Evolutionary conservation across 2,329 filamentous ascomycete species (phyloP), one percentile per base, ranked within the genome.

Genomic region (Colletotrichum costaricense): DNA sequence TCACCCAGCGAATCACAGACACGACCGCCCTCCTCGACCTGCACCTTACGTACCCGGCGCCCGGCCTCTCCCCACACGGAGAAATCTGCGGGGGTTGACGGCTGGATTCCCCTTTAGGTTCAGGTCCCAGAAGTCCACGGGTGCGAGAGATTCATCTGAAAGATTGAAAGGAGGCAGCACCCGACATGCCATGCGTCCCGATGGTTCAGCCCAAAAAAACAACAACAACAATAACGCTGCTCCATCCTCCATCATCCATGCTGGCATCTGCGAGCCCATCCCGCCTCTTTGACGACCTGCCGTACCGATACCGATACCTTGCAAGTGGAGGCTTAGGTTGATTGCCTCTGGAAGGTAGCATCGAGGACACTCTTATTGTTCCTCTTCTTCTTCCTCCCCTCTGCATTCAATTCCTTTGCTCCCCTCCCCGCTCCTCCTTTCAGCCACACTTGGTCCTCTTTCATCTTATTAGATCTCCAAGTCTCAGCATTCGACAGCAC

Each of bases 81-180:
- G 67, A 63, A 73, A 73, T 73, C 70, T 73, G 70, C 70, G 71
- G 70, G 70, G 70, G 70, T 24, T 73, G 67, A 70, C 46, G 24
- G 67, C 67, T 69, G 70, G 35, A 66, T 73, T 64, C 70, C 70
- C 59, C n/a, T 52, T 70, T 54, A 30, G 67, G 70, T 70, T 49
- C 42, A 49, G 38, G 16, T 42, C 38, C 38, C 38, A 42, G 38
- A 16, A 6, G 38, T 12, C 33, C 38, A 42, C 60, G 56, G 67
- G 46, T 24, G 42, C 42, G 56, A 60, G 46, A 66, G 46, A 66
- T 65, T 73, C 70, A 38, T 60, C 60, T 65, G 70, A 73, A 73
- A 69, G 60, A 62, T 62, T 73, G 70, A 73, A 73, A 73, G 60
- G 70, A 73, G 67, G 67, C 67, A 70, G 46, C 56, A 38, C 67